Conservation (phyloP, 768 basidiomycete species). For the Gyrodon lividus region DNA sequence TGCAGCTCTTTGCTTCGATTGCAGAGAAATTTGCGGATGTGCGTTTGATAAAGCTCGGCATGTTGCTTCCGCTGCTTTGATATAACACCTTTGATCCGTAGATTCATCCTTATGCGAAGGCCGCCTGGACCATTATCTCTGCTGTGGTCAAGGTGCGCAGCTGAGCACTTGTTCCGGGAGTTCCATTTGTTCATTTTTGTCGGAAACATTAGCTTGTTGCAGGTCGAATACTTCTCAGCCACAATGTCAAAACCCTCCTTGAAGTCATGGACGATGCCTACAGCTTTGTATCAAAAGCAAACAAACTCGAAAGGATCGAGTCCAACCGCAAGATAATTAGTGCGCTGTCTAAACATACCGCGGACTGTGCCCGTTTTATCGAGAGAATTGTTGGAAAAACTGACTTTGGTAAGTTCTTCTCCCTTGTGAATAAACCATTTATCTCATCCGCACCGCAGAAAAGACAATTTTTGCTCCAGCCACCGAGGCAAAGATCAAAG, state of each 20-base stretch:
- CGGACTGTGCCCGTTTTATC: constrained; percentile 30
- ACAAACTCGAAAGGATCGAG: not conserved
- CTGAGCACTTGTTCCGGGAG: not conserved
- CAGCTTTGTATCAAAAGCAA: not conserved
- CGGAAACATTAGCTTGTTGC: not conserved
- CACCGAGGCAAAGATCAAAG: not conserved
- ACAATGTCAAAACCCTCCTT: not conserved
- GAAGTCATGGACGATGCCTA: not conserved
- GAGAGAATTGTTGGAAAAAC: not conserved
- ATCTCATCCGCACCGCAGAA: no score
- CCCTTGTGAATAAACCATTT: no score
- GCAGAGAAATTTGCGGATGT: no score
- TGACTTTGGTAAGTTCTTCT: no score
- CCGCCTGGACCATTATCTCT: not conserved
- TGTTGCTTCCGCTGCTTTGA: not conserved
- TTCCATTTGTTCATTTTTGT: not conserved
- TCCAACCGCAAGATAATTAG: not conserved
- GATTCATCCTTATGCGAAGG: constrained; percentile 3
- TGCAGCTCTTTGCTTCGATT: not conserved
- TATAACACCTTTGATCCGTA: not conserved
- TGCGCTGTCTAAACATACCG: constrained; percentile 18
- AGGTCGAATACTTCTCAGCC: not conserved
- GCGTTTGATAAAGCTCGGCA: not conserved
- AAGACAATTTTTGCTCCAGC: constrained; percentile 1
- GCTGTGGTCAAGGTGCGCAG: not conserved